Conservation (phyloP, 805 yeast species). For the Tetrapisispora taiwanensis region DNA sequence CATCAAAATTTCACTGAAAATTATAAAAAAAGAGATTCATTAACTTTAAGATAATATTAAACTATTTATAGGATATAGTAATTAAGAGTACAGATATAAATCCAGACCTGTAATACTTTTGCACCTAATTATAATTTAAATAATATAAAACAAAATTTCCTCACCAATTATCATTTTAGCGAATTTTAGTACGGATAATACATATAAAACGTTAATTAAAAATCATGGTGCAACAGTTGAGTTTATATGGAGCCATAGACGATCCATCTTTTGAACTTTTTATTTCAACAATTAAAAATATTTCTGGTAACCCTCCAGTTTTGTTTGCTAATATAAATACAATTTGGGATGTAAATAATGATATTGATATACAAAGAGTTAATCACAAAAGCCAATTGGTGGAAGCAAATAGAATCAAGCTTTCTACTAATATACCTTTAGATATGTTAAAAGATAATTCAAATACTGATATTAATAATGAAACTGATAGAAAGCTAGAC, state of each 20-base stretch:
- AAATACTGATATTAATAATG: not conserved
- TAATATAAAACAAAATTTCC: no score
- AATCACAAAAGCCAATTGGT: constrained; percentile 25
- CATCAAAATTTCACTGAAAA: no score
- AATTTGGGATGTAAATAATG: constrained; percentile 23
- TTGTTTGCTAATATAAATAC: constrained; percentile 20
- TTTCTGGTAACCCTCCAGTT: constrained; percentile 25
- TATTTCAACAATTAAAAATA: constrained; percentile 21
- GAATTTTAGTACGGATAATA: no score
- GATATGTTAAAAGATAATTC: not conserved
- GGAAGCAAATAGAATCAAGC: constrained; percentile 24
- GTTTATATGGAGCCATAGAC: constrained; percentile 21
- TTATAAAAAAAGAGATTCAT: no score
- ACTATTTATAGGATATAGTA: no score
- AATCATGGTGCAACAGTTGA: constrained; percentile 27
- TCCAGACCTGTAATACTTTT: no score
- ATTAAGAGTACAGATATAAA: no score
- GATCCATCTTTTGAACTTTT: constrained; percentile 23
- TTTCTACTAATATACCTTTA: constrained; percentile 19
- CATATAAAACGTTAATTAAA: not conserved
- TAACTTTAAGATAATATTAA: no score
- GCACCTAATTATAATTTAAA: no score
- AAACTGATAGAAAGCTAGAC: constrained; percentile 6
- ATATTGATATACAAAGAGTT: constrained; percentile 17
- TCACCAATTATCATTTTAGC: no score